These are phyloP conservation scores for Macrophomina tecta DNA, from an alignment of 2,329 filamentous ascomycete genomes.

Conservation along the genomic window DNA sequence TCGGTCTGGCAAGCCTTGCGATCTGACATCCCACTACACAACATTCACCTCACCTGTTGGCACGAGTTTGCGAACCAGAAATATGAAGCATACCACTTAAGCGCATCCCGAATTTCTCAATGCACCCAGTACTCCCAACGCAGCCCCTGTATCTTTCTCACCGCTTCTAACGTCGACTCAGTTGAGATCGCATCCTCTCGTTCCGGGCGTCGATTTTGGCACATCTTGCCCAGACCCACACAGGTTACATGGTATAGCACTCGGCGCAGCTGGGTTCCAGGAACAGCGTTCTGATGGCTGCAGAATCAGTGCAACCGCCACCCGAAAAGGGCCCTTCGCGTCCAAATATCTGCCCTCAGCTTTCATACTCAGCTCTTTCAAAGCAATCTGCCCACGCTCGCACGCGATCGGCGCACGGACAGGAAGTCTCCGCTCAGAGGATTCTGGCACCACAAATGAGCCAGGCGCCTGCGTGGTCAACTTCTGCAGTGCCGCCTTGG, in stretches of 20 bases:
- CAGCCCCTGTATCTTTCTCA: neutral
- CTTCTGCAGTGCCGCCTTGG: slow-evolving; percentile 31
- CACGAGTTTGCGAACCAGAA: slow-evolving; percentile 24
- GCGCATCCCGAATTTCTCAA: slow-evolving; percentile 43
- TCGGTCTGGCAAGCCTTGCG: slow-evolving; percentile 5
- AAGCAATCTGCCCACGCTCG: slow-evolving; percentile 1
- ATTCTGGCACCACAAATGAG: slow-evolving; percentile 15
- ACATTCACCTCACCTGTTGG: slow-evolving; percentile 20
- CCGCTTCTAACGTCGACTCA: slow-evolving; percentile 25
- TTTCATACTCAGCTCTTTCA: neutral
- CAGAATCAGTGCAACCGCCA: slow-evolving; percentile 32
- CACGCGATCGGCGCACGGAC: neutral
- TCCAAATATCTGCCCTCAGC: slow-evolving; percentile 5
- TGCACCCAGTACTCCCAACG: slow-evolving; percentile 37
- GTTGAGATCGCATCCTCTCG: slow-evolving; percentile 36
- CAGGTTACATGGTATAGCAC: slow-evolving; percentile 22
- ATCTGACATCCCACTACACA: neutral
- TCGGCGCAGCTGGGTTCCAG: neutral
- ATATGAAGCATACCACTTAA: slow-evolving; percentile 46
- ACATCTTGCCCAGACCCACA: slow-evolving; percentile 14
- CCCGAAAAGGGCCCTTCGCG: slow-evolving; percentile 34
- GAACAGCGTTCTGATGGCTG: neutral
- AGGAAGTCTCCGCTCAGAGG: neutral
- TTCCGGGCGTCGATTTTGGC: slow-evolving; percentile 32
- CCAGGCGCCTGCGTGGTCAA: slow-evolving; percentile 36